A percentile compares a stretch with the other conserved stretches of the same genome.
These are phyloP conservation scores for Musa schizocarpa DNA, from an alignment of 176 grass and related monocot species.

Conservation along the genomic window DNA sequence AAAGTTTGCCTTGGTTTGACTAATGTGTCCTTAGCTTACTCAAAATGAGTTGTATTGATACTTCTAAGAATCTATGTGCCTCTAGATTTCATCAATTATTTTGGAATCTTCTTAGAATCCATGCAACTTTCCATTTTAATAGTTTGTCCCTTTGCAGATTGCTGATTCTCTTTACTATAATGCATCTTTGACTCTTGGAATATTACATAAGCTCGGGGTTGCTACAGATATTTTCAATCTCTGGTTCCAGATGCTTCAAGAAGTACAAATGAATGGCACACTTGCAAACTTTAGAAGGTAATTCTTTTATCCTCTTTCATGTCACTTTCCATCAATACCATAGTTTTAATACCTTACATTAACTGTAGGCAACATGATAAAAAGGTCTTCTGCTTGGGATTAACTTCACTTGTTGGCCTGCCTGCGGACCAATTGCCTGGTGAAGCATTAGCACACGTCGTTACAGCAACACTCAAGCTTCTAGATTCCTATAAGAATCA, in stretches of 20 bases:
- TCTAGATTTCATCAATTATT: not conserved
- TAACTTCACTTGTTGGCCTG: slow-evolving; percentile 71
- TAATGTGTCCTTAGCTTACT: too few relatives aligned
- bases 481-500: slow-evolving; percentile 82
- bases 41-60: too few relatives aligned
- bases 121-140: not conserved
- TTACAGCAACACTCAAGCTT: slow-evolving; percentile 78
- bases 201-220: slow-evolving; percentile 58
- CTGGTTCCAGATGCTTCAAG: slow-evolving; percentile 74
- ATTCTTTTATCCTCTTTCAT: not conserved
- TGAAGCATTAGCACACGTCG: slow-evolving; percentile 64
- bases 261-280: slow-evolving; percentile 60
- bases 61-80: too few relatives aligned
- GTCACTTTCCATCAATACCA: not conserved
- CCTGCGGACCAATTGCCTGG: slow-evolving; percentile 67
- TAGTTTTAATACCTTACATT: not conserved
- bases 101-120: not conserved
- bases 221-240: slow-evolving; percentile 58
- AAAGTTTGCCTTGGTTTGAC: too few relatives aligned
- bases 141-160: slow-evolving; percentile 33
- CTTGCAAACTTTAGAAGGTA: slow-evolving; percentile 76
- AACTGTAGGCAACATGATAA: slow-evolving; percentile 68
- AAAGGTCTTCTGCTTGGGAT: slow-evolving; percentile 69
- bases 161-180: slow-evolving; percentile 83
- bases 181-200: slow-evolving; percentile 53